These are phyloP conservation scores for Hypoxylon sp. DNA, from an alignment of 2,329 filamentous ascomycete genomes.

Conservation along the genomic window DNA sequence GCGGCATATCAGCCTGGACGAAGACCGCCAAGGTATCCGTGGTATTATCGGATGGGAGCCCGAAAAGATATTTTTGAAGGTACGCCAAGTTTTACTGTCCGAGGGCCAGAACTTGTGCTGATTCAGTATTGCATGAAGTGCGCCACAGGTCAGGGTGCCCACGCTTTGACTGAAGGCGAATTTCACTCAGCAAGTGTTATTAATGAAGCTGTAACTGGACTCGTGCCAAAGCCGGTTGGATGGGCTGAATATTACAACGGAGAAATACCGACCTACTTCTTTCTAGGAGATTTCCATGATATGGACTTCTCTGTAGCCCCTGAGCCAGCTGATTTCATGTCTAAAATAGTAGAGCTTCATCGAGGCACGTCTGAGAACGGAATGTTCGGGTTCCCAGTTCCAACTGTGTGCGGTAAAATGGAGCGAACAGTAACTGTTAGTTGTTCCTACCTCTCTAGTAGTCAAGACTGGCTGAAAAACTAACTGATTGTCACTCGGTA, in stretches of 20 bases:
- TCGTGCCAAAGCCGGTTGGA: conserved; percentile 27
- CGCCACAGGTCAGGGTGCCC: conserved; percentile 16
- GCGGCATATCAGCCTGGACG: conserved; percentile 36
- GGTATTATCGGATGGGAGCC: conserved; percentile 12
- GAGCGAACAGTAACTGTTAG: conserved; percentile 21
- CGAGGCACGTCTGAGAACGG: conserved; percentile 31
- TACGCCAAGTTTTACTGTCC: neutral
- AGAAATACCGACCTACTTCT: conserved; percentile 27
- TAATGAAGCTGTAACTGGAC: conserved; percentile 7
- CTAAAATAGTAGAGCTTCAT: conserved; percentile 34
- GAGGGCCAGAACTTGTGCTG: too few relatives aligned
- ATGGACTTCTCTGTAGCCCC: conserved; percentile 29
- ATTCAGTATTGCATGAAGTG: neutral
- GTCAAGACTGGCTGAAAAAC: neutral
- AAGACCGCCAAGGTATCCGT: conserved; percentile 31
- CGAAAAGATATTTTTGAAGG: conserved; percentile 34
- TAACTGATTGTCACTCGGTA: neutral
- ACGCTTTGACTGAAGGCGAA: conserved; percentile 26
- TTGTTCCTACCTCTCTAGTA: too few relatives aligned
- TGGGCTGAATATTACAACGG: conserved; percentile 30
- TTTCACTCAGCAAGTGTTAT: conserved; percentile 30
- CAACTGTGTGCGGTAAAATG: conserved; percentile 29
- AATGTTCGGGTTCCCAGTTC: conserved; percentile 36
- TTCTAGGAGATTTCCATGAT: conserved; percentile 32
- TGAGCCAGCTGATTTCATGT: conserved; percentile 29